phyloP scores from a whole-genome alignment of 2,329 filamentous ascomycete species.

The Paraconiothyrium sp. region DNA sequence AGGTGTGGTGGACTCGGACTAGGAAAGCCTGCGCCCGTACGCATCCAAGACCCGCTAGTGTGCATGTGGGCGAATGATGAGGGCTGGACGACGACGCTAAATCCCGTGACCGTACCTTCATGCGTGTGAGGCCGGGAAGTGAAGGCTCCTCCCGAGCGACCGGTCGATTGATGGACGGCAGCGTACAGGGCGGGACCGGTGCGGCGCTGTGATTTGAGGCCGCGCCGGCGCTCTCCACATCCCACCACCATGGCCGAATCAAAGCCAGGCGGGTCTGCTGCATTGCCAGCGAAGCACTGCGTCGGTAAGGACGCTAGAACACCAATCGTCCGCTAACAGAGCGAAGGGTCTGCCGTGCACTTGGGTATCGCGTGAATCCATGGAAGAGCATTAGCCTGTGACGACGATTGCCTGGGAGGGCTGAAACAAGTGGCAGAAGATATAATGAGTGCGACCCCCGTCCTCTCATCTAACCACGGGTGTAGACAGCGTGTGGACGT shows the following conservation, averaged over 20 bases:
- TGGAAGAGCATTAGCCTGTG: slow-evolving; percentile 17
- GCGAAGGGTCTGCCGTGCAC: slow-evolving; percentile 40
- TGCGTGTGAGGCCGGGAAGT: slow-evolving; percentile 30
- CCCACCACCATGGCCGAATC: slow-evolving; percentile 34
- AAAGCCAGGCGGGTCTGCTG: slow-evolving; percentile 29
- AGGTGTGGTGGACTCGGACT: slow-evolving; percentile 43
- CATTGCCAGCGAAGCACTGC: slow-evolving; percentile 50
- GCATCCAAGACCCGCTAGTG: slow-evolving; percentile 29
- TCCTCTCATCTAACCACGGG: slow-evolving; percentile 8
- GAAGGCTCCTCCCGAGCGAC: slow-evolving; percentile 46
- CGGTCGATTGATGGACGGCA: slow-evolving; percentile 41
- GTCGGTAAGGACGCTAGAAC: slow-evolving; percentile 41
- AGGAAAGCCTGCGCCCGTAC: slow-evolving; percentile 36
- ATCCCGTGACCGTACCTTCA: slow-evolving; percentile 34
- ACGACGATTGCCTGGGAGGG: slow-evolving; percentile 35
- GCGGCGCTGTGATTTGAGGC: slow-evolving; percentile 39
- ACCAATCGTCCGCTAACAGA: slow-evolving; percentile 37
- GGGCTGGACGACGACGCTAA: slow-evolving; percentile 21
- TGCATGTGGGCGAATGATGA: slow-evolving; percentile 4
- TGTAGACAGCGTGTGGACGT: slow-evolving; percentile 3
- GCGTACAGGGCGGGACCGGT: slow-evolving; percentile 32
- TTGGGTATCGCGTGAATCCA: slow-evolving; percentile 33
- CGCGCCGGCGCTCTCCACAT: slow-evolving; percentile 35
- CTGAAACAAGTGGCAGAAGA: slow-evolving; percentile 32
- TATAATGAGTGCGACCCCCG: slow-evolving; percentile 26